These are phyloP conservation scores for Dentipellis fragilis DNA, from an alignment of 768 basidiomycete species.

Conservation along the genomic window DNA sequence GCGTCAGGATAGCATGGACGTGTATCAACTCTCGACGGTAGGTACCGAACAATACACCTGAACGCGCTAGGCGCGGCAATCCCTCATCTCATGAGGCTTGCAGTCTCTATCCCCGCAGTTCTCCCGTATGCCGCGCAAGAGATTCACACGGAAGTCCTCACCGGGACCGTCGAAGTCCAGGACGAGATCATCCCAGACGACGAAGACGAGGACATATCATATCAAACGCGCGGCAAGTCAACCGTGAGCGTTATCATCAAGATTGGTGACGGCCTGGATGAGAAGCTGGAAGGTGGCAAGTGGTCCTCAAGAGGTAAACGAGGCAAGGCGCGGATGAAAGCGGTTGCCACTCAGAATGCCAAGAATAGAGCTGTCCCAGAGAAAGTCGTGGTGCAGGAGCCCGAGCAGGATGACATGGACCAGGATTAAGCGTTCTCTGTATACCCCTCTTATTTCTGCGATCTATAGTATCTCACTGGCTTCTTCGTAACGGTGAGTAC, in stretches of 20 bases:
- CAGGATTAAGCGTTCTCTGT: not conserved
- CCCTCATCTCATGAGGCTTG: conserved; percentile 63
- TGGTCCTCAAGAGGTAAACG: conserved; percentile 13
- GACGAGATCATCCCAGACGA: conserved; percentile 76
- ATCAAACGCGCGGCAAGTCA: conserved; percentile 61
- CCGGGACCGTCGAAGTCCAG: conserved; percentile 61
- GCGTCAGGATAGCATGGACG: not conserved
- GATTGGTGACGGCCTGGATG: conserved; percentile 53
- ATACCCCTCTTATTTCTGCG: not conserved
- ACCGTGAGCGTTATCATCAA: conserved; percentile 48
- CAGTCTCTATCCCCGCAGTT: conserved; percentile 60
- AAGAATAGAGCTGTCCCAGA: not conserved
- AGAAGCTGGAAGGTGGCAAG: conserved; percentile 17
- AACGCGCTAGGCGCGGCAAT: conserved; percentile 88
- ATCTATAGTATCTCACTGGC: not conserved
- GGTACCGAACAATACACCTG: conserved; percentile 65
- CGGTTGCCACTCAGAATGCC: not conserved
- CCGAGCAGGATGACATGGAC: not conserved
- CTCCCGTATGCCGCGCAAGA: conserved; percentile 60
- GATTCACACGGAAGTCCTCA: conserved; percentile 50
- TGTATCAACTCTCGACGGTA: not conserved
- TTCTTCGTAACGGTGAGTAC: too few relatives aligned
- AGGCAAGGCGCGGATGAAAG: not conserved
- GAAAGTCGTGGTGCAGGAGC: not conserved
- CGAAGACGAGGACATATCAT: conserved; percentile 58